phyloP scores from a whole-genome alignment of 257 asterid species.

The Mentha longifolia region DNA sequence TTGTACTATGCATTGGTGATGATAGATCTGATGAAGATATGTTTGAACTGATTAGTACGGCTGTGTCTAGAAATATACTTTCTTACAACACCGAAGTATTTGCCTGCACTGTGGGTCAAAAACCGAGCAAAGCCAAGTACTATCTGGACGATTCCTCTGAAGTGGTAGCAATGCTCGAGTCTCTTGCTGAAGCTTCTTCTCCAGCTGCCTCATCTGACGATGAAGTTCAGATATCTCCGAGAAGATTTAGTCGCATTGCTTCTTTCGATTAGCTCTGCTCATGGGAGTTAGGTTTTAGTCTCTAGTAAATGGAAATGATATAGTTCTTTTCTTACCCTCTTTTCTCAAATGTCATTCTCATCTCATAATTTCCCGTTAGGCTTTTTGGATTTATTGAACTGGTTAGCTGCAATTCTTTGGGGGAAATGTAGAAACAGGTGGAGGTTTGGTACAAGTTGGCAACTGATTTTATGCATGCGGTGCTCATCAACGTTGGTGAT shows the following conservation, averaged over 20 bases:
- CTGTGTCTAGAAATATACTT: conserved; percentile 54
- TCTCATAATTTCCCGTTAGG: conserved; percentile 8
- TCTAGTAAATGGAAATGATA: conserved; percentile 39
- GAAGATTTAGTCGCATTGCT: conserved; percentile 38
- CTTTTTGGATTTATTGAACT: conserved; percentile 2
- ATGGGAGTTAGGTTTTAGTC: conserved; percentile 47
- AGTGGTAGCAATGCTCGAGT: conserved; percentile 74
- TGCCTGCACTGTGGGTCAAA: conserved; percentile 90
- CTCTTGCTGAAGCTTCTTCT: conserved; percentile 79
- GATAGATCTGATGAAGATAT: conserved; percentile 94
- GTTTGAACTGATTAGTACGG: conserved; percentile 74
- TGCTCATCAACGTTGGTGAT: not conserved
- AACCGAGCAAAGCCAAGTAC: conserved; percentile 89
- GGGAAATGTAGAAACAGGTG: conserved; percentile 22
- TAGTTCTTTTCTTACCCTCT: conserved; percentile 17
- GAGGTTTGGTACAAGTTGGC: conserved; percentile 20
- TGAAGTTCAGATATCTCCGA: conserved; percentile 50
- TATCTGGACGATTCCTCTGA: conserved; percentile 83
- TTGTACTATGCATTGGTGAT: conserved; percentile 87
- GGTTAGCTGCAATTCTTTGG: conserved; percentile 35
- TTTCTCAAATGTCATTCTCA: conserved; percentile 29
- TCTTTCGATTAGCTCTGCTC: conserved; percentile 42
- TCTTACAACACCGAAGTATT: conserved; percentile 68
- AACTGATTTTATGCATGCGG: conserved; percentile 15
- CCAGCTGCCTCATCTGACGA: conserved; percentile 76